Percentiles rank a stretch among this genome's conserved stretches.
These are phyloP conservation scores for Emericellopsis atlantica DNA, from an alignment of 2,329 filamentous ascomycete species.

Conservation along the genomic window DNA sequence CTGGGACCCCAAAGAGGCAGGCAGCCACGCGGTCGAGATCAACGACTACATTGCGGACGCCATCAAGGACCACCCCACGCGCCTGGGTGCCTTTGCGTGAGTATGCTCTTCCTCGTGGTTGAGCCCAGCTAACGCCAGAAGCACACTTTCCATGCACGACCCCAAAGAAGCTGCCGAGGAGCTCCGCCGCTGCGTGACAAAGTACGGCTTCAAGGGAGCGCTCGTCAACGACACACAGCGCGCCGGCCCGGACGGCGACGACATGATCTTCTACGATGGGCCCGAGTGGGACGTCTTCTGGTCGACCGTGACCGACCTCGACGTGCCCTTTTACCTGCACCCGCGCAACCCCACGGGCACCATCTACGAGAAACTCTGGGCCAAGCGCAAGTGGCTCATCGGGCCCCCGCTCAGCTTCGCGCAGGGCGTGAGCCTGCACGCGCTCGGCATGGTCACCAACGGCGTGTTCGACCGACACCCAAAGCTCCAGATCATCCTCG, in stretches of 20 bases:
- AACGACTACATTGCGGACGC: conserved; percentile 25
- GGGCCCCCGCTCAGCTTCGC: conserved; percentile 47
- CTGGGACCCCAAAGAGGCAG: conserved; percentile 25
- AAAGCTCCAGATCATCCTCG: conserved; percentile 30
- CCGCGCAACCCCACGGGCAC: conserved; percentile 43
- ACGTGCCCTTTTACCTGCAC: conserved; percentile 54
- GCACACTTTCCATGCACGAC: conserved; percentile 38
- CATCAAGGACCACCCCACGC: conserved; percentile 23
- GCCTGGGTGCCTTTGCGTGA: conserved; percentile 33
- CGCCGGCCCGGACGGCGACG: conserved; percentile 42
- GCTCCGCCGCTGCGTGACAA: conserved; percentile 36
- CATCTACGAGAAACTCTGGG: conserved; percentile 45
- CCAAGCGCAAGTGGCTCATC: conserved; percentile 44
- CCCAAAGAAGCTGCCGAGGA: conserved; percentile 35
- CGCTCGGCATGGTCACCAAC: conserved; percentile 36
- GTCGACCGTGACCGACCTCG: conserved; percentile 41
- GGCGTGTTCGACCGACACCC: conserved; percentile 36
- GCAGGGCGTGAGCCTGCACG: conserved; percentile 44
- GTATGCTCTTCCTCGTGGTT: too few relatives aligned
- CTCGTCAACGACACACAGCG: conserved; percentile 51
- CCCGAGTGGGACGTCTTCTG: conserved; percentile 51
- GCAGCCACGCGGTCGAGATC: conserved; percentile 25
- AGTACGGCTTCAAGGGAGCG: conserved; percentile 49
- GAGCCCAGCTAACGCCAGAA: conserved; percentile 4
- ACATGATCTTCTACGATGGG: conserved; percentile 52